phyloP scores from a whole-genome alignment of 805 yeast species.

The Saccharomycopsis javanensis region DNA sequence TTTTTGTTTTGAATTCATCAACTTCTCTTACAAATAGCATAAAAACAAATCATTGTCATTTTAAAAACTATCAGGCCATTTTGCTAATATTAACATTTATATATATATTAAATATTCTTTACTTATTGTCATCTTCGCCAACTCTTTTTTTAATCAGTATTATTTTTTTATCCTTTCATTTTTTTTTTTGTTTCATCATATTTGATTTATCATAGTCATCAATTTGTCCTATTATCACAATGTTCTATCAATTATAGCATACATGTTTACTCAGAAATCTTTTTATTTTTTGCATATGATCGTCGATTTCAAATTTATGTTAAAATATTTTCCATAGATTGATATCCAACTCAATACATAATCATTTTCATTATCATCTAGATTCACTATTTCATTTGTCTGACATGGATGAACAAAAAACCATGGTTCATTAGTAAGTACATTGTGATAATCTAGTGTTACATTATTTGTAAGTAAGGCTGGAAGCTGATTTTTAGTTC shows the following conservation, averaged over 20 bases:
- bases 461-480: not conserved
- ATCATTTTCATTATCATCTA: not conserved
- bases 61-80: not conserved
- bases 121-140: not conserved
- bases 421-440: constrained; percentile 1
- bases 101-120: not conserved
- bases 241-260: too few species aligned
- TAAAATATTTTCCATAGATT: not conserved
- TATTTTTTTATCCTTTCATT: too few species aligned
- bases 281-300: not conserved
- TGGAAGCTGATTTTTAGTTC: not conserved
- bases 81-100: not conserved
- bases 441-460: constrained; percentile 4
- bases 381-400: not conserved
- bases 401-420: constrained; percentile 8
- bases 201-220: too few species aligned
- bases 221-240: too few species aligned
- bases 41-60: not conserved
- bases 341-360: not conserved
- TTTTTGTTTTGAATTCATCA: too few species aligned
- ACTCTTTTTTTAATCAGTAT: not conserved
- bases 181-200: too few species aligned
- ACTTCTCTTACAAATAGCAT: not conserved
- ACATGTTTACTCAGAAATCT: not conserved
- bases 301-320: not conserved